Conservation (phyloP, 164 flowering plant genomes). For the Hamamelis virginiana region DNA sequence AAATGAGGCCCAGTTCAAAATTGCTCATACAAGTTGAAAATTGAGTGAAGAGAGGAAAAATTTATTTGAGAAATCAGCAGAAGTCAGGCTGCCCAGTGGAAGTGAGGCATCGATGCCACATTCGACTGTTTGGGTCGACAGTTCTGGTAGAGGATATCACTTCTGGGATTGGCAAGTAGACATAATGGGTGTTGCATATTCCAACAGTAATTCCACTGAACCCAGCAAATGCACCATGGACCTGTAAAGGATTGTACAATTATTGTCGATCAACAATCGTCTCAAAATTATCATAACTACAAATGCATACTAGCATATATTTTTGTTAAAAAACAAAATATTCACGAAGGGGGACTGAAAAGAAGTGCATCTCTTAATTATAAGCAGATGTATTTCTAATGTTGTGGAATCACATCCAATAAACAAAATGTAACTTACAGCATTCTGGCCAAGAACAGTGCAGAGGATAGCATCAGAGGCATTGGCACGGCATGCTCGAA, state of each 20-base stretch:
- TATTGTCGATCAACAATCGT: not conserved
- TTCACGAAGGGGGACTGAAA: not conserved
- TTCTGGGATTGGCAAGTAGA: slow-evolving; percentile 48
- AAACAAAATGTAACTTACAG: slow-evolving; percentile 26
- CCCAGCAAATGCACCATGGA: slow-evolving; percentile 59
- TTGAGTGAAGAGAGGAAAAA: not conserved
- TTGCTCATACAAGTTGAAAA: too few species aligned
- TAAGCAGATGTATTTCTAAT: not conserved
- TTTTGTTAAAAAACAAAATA: too few species aligned
- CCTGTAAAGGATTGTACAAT: slow-evolving; percentile 26
- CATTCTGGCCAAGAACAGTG: slow-evolving; percentile 59
- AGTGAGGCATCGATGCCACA: slow-evolving; percentile 59
- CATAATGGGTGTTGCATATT: slow-evolving; percentile 51
- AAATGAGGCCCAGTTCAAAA: too few species aligned
- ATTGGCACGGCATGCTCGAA: slow-evolving; percentile 50
- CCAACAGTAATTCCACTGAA: slow-evolving; percentile 51
- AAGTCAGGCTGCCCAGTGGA: slow-evolving; percentile 61
- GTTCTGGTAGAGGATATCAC: slow-evolving; percentile 41
- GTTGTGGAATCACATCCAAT: not conserved
- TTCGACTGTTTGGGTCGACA: slow-evolving; percentile 49
- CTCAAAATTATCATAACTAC: too few species aligned
- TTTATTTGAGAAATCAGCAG: slow-evolving; percentile 1
- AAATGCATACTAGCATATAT: too few species aligned
- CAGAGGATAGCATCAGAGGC: slow-evolving; percentile 60
- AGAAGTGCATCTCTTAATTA: too few species aligned